Base-by-base conservation (phyloP, 1,139 yeast genomes). In the Candida sojae region DNA sequence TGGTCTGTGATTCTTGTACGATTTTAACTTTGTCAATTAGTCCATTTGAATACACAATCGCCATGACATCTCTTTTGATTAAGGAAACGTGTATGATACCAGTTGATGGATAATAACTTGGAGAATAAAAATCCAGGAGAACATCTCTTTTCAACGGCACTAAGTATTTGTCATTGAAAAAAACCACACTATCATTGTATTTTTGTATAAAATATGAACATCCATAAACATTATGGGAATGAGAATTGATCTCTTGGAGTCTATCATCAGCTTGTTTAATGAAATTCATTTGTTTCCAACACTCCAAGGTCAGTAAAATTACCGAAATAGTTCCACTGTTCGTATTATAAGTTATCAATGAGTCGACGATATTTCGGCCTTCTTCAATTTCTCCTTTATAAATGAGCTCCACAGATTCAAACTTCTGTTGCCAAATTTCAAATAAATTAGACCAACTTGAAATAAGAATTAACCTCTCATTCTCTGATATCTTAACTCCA, bases 41-140 rank as follows among this genome's bases (percentile, higher is more conserved):
- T 29, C 45, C 45, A 21, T 21, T 30, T 10, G 12, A 12, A 32
- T 43, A 45, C 33, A 17, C 21, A 17, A 17, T 17, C 3, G 35
- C 3, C 12, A 13, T 26, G 30, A 23, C 29, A 6, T 11, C 33
- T 13, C 3, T 17, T 9, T 38, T 10, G 2, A 28, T 33, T 5
- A 13, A 8, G 10, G 12, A 4, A 5, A 38, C 11, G 5, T 7
- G 11, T 12, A 38, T 13, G 28, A 28, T 29, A 9, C 30, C 41
- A 2, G 6, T 8, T 5, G 33, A 7, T 13, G 30, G 30, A 11
- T 33, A n/a, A 36, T 35, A 32, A 11, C 11, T 17, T 9, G 31
- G 29, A 2, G 21, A 28, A 28, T 46, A 46, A 32, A 44, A 44
- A 26, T 38, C 48, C 50, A 47, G 50, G 2, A 44, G 10, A n/a